These are phyloP conservation scores for Monilinia aucupariae DNA, from an alignment of 2,329 filamentous ascomycete species.

Conservation along the genomic window DNA sequence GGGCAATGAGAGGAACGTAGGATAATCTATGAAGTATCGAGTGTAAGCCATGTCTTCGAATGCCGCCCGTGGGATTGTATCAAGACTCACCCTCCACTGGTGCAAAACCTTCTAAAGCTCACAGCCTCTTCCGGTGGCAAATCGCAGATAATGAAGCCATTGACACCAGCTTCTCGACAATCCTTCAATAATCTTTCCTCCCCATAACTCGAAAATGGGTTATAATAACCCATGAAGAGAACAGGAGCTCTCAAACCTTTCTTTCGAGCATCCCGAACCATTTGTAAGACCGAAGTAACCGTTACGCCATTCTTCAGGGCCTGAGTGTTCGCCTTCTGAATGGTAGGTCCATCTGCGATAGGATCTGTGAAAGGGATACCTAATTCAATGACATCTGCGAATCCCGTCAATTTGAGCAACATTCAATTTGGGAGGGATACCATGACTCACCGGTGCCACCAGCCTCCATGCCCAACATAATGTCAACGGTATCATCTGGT, in stretches of 20 bases:
- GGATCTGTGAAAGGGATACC: constrained; percentile 96
- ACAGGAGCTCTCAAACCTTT: constrained; percentile 76
- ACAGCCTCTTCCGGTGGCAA: constrained; percentile 93
- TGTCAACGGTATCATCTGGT: constrained; percentile 72
- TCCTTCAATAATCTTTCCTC: constrained; percentile 85
- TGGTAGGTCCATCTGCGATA: constrained; percentile 94
- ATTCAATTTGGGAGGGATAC: neutral
- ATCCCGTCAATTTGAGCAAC: constrained; percentile 2
- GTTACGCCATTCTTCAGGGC: constrained; percentile 87
- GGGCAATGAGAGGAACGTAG: constrained; percentile 95
- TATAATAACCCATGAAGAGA: constrained; percentile 98
- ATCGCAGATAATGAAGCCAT: constrained; percentile 96
- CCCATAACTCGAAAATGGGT: constrained; percentile 88
- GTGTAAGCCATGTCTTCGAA: constrained; percentile 17
- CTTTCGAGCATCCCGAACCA: constrained; percentile 74
- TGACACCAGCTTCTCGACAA: constrained; percentile 77
- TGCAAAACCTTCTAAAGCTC: constrained; percentile 81
- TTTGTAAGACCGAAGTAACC: constrained; percentile 70
- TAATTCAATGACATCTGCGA: constrained; percentile 83
- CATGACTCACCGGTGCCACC: constrained; percentile 71
- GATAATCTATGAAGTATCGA: constrained; percentile 55
- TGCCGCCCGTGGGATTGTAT: neutral
- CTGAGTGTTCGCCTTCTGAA: constrained; percentile 89
- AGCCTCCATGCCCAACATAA: constrained; percentile 84
- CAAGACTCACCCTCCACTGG: constrained; percentile 58